Base-by-base conservation (phyloP, 1,139 yeast species). In the Pichia sp. region DNA sequence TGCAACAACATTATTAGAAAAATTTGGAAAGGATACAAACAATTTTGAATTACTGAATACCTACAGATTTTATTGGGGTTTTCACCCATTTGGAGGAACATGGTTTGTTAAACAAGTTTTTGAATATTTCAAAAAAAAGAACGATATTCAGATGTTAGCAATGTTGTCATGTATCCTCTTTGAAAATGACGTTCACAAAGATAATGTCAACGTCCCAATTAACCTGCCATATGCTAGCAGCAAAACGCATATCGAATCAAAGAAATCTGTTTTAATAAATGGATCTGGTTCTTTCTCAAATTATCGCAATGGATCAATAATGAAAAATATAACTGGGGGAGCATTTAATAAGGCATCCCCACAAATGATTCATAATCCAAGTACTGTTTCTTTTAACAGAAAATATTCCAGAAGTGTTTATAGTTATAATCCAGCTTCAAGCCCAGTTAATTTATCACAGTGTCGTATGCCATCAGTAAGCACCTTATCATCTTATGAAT, bases 81-180 rank as follows among this genome's bases (percentile, higher is more conserved):
- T 75, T 4, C 95, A 87, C 61, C 92, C 94, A 0, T 76, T 83
- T 61, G 96, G 96, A 0, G 75, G 80, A n/a, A 59, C 72, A 5
- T 81, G 92, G 84, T 66, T 87, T n/a, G 69, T 87, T 0, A 71
- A 72, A 33, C 78, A 80, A 51, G 67, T 89, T 40, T 70, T 90
- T 58, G 61, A 65, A 1, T 81, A 82, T 55, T 89, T 82, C 57
- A 94, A 83, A 55, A 64, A 57, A 35, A 62, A 69, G 41, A 80
- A 81, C 3, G 84, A 90, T 56, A 67, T 87, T 24, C 97, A 90
- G 61, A 87, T 90, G 96, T 68, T 92, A 24, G 96, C 96, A 1
- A 83, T 86, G 86, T 65, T 89, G 59, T 78, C 94, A 2, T 87
- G 96, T 64, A 73, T 87, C 3, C 56, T 76, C 47, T 71, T 63